Conservation (phyloP, 1,284 basidiomycete species). For the Tilletia caries region DNA sequence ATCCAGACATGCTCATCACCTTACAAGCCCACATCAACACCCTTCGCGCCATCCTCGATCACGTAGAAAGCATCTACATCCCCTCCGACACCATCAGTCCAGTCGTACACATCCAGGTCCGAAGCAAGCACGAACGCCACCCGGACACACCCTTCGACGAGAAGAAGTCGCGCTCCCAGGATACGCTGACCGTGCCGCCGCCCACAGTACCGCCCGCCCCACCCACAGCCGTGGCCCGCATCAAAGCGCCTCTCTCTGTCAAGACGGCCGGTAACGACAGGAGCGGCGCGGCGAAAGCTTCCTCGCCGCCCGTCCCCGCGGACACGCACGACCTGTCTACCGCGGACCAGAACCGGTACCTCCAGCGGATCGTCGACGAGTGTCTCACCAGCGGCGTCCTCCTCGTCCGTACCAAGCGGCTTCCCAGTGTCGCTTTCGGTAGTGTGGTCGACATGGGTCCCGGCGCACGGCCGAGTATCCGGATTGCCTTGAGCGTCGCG, state of each 20-base stretch:
- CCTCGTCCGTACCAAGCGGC: slow-evolving; percentile 31
- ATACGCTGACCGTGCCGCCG: neutral
- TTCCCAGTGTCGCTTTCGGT: slow-evolving; percentile 39
- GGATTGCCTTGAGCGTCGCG: slow-evolving; percentile 73
- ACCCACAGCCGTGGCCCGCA: neutral
- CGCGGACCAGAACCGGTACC: slow-evolving; percentile 39
- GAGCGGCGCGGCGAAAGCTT: neutral
- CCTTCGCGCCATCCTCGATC: slow-evolving; percentile 73
- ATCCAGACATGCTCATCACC: slow-evolving; percentile 68
- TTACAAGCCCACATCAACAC: slow-evolving; percentile 78
- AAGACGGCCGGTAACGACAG: neutral
- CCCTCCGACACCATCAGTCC: slow-evolving; percentile 81
- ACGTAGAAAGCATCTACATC: slow-evolving; percentile 70
- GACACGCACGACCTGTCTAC: slow-evolving; percentile 33
- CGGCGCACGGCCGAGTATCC: slow-evolving; percentile 69
- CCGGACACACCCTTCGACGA: slow-evolving; percentile 38
- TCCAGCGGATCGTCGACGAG: slow-evolving; percentile 44
- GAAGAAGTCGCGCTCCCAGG: slow-evolving; percentile 13
- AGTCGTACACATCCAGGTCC: slow-evolving; percentile 78
- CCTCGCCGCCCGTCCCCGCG: neutral
- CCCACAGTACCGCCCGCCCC: neutral
- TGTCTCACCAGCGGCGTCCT: slow-evolving; percentile 45
- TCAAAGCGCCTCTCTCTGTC: neutral
- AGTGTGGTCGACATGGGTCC: slow-evolving; percentile 35
- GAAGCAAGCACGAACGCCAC: slow-evolving; percentile 45